These are phyloP conservation scores for Graphium sp. DNA, from an alignment of 2,329 filamentous ascomycete genomes.

Conservation along the genomic window DNA sequence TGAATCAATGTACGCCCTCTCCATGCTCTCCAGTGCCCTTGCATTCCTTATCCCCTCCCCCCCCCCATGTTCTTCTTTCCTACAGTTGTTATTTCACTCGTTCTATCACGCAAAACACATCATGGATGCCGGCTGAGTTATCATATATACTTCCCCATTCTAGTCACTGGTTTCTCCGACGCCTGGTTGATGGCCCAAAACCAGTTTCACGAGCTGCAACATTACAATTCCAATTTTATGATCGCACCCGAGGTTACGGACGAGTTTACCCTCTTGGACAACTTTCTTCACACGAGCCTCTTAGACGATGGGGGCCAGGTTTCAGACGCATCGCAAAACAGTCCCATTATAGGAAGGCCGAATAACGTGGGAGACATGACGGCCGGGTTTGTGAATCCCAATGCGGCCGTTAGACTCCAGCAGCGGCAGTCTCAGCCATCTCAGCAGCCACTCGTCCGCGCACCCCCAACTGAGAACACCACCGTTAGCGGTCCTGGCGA, in stretches of 20 bases:
- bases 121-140: background rate
- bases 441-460: slow-evolving; percentile 18
- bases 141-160: background rate
- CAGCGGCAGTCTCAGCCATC: slow-evolving; percentile 26
- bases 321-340: slow-evolving; percentile 29
- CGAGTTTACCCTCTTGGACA: slow-evolving; percentile 92
- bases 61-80: no score
- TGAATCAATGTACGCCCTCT: slow-evolving; percentile 68
- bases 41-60: no score
- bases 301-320: slow-evolving; percentile 67
- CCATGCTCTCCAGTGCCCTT: no score
- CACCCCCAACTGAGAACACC: background rate
- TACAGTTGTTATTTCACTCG: slow-evolving; percentile 4
- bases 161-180: slow-evolving; percentile 66
- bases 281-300: slow-evolving; percentile 84
- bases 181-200: slow-evolving; percentile 68
- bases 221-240: slow-evolving; percentile 87
- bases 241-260: slow-evolving; percentile 84
- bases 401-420: slow-evolving; percentile 12
- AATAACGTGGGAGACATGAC: slow-evolving; percentile 25
- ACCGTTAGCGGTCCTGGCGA: slow-evolving; percentile 6
- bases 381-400: slow-evolving; percentile 27
- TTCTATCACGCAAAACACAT: background rate
- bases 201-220: slow-evolving; percentile 87
- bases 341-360: no score